A percentile compares a stretch with the other conserved stretches of the same genome.
Conservation (phyloP, 495 filamentous ascomycete genomes). For the Aspergillus olivimuriae region DNA sequence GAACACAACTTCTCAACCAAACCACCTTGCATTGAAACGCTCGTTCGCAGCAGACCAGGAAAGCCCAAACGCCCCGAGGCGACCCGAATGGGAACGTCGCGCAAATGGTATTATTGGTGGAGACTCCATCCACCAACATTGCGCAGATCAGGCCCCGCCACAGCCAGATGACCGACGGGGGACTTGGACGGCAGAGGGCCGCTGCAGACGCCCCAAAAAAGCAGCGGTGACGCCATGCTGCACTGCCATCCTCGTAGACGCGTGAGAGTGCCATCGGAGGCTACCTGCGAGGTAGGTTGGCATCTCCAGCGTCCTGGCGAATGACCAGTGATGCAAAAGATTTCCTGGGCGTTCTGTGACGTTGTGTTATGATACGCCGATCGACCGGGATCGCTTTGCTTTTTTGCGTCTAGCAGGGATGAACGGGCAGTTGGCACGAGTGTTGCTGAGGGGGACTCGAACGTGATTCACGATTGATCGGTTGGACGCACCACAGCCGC, state of each 20-base stretch:
- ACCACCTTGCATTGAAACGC: too few species aligned
- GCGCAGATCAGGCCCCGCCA: conserved; percentile 14
- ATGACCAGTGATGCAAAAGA: conserved; percentile 13
- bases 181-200: not conserved
- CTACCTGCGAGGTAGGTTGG: conserved; percentile 1
- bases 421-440: not conserved
- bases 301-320: not conserved
- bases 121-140: conserved; percentile 6
- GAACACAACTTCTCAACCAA: too few species aligned
- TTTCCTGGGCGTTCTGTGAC: conserved; percentile 2
- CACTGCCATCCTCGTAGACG: conserved; percentile 5
- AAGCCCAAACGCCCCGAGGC: too few species aligned
- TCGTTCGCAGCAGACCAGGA: too few species aligned
- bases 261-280: conserved; percentile 11
- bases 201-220: conserved; percentile 17
- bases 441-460: not conserved
- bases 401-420: not conserved
- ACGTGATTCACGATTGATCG: not conserved
- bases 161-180: conserved; percentile 14
- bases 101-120: conserved; percentile 12
- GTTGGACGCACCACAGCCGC: too few species aligned
- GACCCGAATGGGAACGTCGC: conserved; percentile 9
- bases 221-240: conserved; percentile 20
- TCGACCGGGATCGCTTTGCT: not conserved
- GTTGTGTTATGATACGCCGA: not conserved